Evolutionary conservation across 305 asterid species (phyloP).

Genomic region (Fraxinus latifolia): DNA sequence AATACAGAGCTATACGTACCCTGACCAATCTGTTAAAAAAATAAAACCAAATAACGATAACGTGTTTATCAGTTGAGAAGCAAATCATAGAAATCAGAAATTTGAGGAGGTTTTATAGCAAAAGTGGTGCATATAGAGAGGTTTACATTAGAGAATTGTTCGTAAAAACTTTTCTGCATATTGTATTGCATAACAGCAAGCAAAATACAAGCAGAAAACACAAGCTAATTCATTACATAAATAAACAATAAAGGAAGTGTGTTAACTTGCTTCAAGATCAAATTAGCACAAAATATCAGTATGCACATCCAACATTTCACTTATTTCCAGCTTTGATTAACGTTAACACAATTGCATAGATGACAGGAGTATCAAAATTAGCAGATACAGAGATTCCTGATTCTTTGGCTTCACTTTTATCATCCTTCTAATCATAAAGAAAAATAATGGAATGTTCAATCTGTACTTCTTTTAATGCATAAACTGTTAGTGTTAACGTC

Average conservation of each 20-base stretch:
- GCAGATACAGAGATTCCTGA: not conserved
- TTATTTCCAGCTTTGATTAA: not conserved
- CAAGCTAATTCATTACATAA: not conserved
- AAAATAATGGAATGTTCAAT: not conserved
- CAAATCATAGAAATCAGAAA: not conserved
- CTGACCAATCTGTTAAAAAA: conserved; percentile 73
- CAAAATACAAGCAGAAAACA: not conserved
- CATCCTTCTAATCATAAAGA: not conserved
- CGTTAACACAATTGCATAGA: not conserved
- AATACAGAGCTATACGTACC: conserved; percentile 95
- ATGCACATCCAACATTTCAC: not conserved
- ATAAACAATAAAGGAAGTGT: not conserved
- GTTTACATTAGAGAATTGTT: not conserved
- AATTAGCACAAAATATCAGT: not conserved
- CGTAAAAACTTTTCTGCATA: not conserved
- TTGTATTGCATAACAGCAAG: not conserved
- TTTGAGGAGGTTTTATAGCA: not conserved
- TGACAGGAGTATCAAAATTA: not conserved
- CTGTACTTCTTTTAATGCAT: not conserved
- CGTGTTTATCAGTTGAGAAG: conserved; percentile 7
- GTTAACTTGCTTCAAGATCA: not conserved
- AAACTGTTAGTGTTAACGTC: not conserved
- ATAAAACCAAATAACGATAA: not conserved
- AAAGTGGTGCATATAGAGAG: not conserved
- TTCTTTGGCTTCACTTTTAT: not conserved